Evolutionary conservation across 2,329 filamentous ascomycete species (phyloP), one percentile per base, ranked within the genome.

Genomic region (Colletotrichum trifolii): DNA sequence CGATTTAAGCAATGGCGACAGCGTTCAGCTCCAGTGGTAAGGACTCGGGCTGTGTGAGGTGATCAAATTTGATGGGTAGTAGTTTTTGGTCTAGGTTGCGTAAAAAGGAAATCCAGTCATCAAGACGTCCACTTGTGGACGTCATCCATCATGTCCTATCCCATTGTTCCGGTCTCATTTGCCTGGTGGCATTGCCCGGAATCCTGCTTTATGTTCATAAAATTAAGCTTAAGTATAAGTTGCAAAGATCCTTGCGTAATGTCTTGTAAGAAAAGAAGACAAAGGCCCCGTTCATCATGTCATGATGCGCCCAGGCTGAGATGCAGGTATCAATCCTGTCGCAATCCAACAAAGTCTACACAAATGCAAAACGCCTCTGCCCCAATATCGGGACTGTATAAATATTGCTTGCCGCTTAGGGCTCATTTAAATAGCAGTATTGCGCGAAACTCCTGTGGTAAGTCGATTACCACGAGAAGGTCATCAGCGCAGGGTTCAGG

Each of bases 401-500:
- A 56, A 60, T 57, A 43, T 46, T 17, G 11, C 46, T 39, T 45
- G 64, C 59, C 54, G 25, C 49, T 53, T 53, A 43, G 49, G 54
- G 66, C 63, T 45, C 49, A 46, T 36, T 25, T 47, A 55, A 64
- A 66, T 63, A 34, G 34, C 53, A 46, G 45, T 50, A 36, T 38
- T 11, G 25, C 50, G 59, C 43, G 47, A 47, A 36, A n/a, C 10
- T 57, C 39, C 11, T 8, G 33, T 10, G 35, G n/a, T 40, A 66
- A 38, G 33, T 52, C 25, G 13, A 67, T 74, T 86, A 93, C 87
- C 89, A 93, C 9, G 89, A 91, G 76, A 93, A 93, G 0, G 89
- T 91, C 90, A 93, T 93, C 71, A 93, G 80, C 17, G 90, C 90
- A n/a, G 91, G 91, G 76, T 94, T 94, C 53, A 94, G 79, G 4